These are phyloP conservation scores for Thielaviopsis ethacetica DNA, from an alignment of 2,329 filamentous ascomycete genomes.

Conservation along the genomic window DNA sequence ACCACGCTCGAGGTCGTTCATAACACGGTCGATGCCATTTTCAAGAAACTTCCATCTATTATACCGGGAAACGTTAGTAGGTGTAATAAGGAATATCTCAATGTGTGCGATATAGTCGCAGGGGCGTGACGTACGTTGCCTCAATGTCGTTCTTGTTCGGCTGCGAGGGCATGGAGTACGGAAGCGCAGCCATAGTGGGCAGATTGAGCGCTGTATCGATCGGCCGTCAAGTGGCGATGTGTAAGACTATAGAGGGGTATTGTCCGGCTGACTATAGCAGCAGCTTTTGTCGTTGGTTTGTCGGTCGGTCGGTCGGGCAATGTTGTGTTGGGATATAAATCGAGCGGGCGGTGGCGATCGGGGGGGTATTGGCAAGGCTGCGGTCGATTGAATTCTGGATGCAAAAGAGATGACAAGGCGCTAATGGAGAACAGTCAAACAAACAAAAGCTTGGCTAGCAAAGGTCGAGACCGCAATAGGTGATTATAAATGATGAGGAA, in stretches of 20 bases:
- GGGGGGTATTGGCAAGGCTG: not conserved
- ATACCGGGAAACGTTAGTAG: not conserved
- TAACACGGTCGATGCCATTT: slow-evolving; percentile 76
- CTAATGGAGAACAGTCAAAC: not conserved
- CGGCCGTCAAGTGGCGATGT: not conserved
- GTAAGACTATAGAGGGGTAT: not conserved
- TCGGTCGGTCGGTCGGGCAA: not conserved
- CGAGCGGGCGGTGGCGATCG: not conserved
- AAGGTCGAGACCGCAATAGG: not conserved
- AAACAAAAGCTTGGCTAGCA: not conserved
- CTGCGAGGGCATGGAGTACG: slow-evolving; percentile 34
- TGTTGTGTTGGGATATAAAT: not conserved
- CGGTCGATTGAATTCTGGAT: not conserved
- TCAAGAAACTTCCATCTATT: slow-evolving; percentile 79
- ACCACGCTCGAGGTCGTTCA: slow-evolving; percentile 79
- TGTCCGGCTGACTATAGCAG: not conserved
- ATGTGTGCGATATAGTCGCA: not conserved
- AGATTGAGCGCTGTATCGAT: not conserved
- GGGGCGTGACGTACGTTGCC: slow-evolving; percentile 25
- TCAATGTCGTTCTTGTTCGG: slow-evolving; percentile 46
- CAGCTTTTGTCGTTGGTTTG: not conserved
- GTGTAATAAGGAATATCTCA: not conserved
- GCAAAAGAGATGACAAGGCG: not conserved
- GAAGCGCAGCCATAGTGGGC: slow-evolving; percentile 19
- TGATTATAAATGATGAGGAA: not conserved